A percentile compares a stretch with the other conserved stretches of the same genome.
These are phyloP conservation scores for Boletus rubescentipes DNA, from an alignment of 768 basidiomycete species.

Conservation along the genomic window DNA sequence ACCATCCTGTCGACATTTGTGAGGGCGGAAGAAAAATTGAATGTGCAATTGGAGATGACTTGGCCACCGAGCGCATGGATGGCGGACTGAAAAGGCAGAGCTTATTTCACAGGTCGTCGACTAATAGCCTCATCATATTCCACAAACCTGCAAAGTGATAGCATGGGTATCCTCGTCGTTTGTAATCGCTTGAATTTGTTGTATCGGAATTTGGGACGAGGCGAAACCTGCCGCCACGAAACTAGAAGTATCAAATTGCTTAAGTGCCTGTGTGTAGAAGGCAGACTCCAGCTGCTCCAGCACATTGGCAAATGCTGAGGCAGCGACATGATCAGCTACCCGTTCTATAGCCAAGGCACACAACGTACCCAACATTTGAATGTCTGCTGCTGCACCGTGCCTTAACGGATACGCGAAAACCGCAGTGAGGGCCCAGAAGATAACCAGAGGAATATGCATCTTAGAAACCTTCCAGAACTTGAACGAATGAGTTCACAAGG, in stretches of 20 bases:
- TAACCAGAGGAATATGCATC: slow-evolving; percentile 4
- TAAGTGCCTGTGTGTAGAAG: slow-evolving; percentile 67
- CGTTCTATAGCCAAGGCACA: not conserved
- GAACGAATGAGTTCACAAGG: slow-evolving; percentile 30
- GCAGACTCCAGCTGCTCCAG: slow-evolving; percentile 70
- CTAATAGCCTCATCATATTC: too few relatives aligned
- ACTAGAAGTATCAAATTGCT: slow-evolving; percentile 62
- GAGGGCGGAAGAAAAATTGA: slow-evolving; percentile 65
- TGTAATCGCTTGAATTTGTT: slow-evolving; percentile 62
- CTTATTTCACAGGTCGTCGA: not conserved
- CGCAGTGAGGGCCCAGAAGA: not conserved
- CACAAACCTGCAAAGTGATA: slow-evolving; percentile 48
- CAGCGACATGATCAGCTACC: not conserved
- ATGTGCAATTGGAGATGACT: slow-evolving; percentile 59
- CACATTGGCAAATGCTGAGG: slow-evolving; percentile 69
- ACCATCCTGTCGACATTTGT: slow-evolving; percentile 70
- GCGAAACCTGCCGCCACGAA: slow-evolving; percentile 67
- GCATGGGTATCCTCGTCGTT: slow-evolving; percentile 63
- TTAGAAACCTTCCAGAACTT: slow-evolving; percentile 2
- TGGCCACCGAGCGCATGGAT: slow-evolving; percentile 53
- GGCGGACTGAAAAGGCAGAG: slow-evolving; percentile 34
- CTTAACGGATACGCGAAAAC: slow-evolving; percentile 9
- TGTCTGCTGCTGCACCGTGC: slow-evolving; percentile 5
- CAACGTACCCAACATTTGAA: slow-evolving; percentile 61
- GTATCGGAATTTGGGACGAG: slow-evolving; percentile 49